Base-by-base conservation (phyloP, 1,284 basidiomycete species). In the Golubevia pallescens region DNA sequence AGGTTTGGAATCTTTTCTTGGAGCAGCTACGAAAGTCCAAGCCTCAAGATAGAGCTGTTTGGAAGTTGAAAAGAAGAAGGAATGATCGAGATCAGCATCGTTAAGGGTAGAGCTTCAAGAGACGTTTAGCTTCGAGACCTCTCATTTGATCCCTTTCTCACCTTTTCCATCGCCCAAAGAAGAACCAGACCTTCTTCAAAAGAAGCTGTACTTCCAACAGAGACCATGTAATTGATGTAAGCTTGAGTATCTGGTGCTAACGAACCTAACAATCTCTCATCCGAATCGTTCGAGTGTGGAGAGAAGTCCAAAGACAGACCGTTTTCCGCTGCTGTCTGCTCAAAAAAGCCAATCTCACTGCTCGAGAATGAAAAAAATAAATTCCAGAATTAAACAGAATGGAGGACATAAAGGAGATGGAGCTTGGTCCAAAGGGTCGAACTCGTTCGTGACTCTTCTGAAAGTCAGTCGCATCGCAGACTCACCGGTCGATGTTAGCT, bases 91-190 rank as follows among this genome's bases (percentile, higher is more conserved):
- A n/a, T n/a, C n/a, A n/a, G n/a, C n/a, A n/a, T n/a, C n/a, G n/a
- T n/a, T n/a, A n/a, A n/a, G n/a, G 55, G 57, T 73, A 73, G 42
- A 69, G 56, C 57, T 69, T 34, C 20, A 51, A 4, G 21, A 8
- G 42, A 24, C 19, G 8, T 34, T 13, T n/a, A 16, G 2, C 42
- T 5, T 8, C 53, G 16, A 23, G 62, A 48, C 38, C n/a, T 16
- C 14, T 52, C 16, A n/a, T 52, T 7, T 7, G 16, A n/a, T 16
- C 10, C n/a, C 5, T 13, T 42, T 55, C 65, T 16, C 52, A 68
- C 62, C 57, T 62, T 62, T 53, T 73, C 70, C 70, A 73, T 73
- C 14, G 70, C 68, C 70, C 70, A 73, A 20, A 73, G 57, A 20
- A 73, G 60, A 23, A 62, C 63, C n/a, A 70, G 56, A 24, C 32